Percentiles rank a stretch among this genome's conserved stretches.
These are phyloP conservation scores for Aristolochia contorta DNA, from an alignment of 164 flowering plant genomes.

Conservation along the genomic window DNA sequence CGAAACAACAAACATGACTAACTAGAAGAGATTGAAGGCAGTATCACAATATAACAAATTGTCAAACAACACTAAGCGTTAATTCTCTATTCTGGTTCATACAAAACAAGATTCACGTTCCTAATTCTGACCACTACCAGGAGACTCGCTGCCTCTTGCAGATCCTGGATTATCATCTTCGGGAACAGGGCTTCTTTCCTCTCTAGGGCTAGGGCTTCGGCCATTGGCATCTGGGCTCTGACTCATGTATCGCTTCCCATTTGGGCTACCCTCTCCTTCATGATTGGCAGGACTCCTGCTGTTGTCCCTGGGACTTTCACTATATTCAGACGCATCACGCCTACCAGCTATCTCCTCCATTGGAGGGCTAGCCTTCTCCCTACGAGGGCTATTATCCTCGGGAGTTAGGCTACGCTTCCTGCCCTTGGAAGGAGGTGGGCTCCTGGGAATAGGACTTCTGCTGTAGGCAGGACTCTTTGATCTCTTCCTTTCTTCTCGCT, in stretches of 20 bases:
- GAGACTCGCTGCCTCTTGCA: constrained; percentile 9
- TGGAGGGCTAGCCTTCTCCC: constrained; percentile 36
- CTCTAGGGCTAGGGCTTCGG: constrained; percentile 11
- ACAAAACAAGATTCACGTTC: not conserved
- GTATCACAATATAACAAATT: too few species aligned
- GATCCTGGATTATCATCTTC: constrained; percentile 9
- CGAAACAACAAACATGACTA: too few species aligned
- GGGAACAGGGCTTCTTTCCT: constrained; percentile 10
- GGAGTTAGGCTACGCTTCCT: constrained; percentile 55
- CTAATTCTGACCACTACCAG: constrained; percentile 3
- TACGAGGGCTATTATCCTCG: constrained; percentile 31
- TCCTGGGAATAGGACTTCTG: constrained; percentile 41
- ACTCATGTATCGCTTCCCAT: constrained; percentile 10
- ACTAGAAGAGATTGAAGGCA: too few species aligned
- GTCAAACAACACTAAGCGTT: too few species aligned
- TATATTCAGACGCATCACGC: constrained; percentile 44
- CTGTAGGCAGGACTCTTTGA: constrained; percentile 47
- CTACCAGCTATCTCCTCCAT: constrained; percentile 6
- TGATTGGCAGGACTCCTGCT: constrained; percentile 25
- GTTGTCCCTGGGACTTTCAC: constrained; percentile 43
- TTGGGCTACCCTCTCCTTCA: constrained; percentile 19
- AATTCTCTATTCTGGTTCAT: too few species aligned
- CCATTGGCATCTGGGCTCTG: constrained; percentile 12
- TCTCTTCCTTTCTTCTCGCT: constrained; percentile 33
- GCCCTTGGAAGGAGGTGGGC: constrained; percentile 44